A percentile compares a stretch with the other conserved stretches of the same genome.
These are phyloP conservation scores for Salix exigua DNA, from an alignment of 345 rosid species.

Conservation along the genomic window DNA sequence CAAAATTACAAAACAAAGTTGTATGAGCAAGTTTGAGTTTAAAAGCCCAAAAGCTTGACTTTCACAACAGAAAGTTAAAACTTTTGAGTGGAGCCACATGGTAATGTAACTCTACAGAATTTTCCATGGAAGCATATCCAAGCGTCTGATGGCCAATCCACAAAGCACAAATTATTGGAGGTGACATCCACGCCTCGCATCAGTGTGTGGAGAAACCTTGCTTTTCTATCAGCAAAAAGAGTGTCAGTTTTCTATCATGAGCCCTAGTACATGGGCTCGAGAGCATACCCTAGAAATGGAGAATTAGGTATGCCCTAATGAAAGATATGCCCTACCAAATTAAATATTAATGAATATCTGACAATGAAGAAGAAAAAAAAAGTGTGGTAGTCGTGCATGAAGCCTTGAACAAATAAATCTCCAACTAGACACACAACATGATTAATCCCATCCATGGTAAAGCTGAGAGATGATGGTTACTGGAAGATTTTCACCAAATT, in stretches of 20 bases:
- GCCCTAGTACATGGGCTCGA: conserved; percentile 16
- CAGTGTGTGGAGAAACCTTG: not conserved
- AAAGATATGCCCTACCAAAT: conserved; percentile 8
- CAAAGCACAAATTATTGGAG: not conserved
- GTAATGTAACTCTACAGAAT: not conserved
- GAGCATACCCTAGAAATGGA: not conserved
- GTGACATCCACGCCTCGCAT: not conserved
- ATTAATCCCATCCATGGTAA: not conserved
- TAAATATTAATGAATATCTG: not conserved
- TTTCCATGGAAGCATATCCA: not conserved
- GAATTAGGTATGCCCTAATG: conserved; percentile 12
- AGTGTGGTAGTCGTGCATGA: conserved; percentile 27
- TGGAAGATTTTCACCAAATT: not conserved
- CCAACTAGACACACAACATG: not conserved
- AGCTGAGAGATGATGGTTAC: not conserved
- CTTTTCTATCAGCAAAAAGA: not conserved
- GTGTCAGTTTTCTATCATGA: conserved; percentile 41
- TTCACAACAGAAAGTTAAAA: not conserved
- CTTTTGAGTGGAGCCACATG: not conserved
- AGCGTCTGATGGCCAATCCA: not conserved
- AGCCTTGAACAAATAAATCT: conserved; percentile 21
- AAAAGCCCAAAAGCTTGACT: not conserved
- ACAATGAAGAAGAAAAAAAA: not conserved
- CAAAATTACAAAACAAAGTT: not conserved
- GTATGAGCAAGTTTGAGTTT: not conserved